Conservation (phyloP, 331 rosid species). For the Prunus yedoensis region DNA sequence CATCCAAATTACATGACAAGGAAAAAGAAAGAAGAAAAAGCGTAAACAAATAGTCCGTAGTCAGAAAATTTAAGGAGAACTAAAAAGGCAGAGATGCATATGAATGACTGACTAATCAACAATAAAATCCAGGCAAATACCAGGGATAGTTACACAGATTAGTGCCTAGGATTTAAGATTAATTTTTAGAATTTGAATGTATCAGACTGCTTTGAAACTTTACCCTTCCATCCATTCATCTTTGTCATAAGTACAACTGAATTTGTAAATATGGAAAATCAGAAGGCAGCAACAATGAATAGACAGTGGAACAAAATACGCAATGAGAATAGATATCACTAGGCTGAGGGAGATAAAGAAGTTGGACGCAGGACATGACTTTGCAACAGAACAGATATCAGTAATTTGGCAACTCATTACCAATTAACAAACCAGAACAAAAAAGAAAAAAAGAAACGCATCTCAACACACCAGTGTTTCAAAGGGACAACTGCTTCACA, state of each 20-base stretch:
- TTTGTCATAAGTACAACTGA: neutral
- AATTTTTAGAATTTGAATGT: neutral
- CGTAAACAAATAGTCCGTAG: too few species aligned
- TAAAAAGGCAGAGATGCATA: neutral
- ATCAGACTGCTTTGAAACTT: neutral
- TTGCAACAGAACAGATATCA: neutral
- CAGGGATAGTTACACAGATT: neutral
- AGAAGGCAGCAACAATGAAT: neutral
- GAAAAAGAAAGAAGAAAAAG: neutral
- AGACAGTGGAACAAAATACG: neutral
- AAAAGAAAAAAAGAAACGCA: neutral
- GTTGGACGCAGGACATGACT: neutral
- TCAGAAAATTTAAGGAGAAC: neutral
- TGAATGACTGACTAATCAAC: neutral
- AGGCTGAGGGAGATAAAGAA: neutral
- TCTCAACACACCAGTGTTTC: neutral
- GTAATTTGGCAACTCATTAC: neutral
- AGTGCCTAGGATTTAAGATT: neutral
- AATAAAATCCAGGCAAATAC: neutral
- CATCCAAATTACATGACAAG: neutral
- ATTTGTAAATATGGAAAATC: neutral
- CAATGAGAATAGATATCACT: neutral
- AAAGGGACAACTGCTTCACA: neutral
- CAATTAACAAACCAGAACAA: neutral
- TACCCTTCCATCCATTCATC: neutral